Evolutionary conservation across 1,139 yeast species (phyloP), one percentile per base, ranked within the genome.

Genomic region (Pichia sp.): DNA sequence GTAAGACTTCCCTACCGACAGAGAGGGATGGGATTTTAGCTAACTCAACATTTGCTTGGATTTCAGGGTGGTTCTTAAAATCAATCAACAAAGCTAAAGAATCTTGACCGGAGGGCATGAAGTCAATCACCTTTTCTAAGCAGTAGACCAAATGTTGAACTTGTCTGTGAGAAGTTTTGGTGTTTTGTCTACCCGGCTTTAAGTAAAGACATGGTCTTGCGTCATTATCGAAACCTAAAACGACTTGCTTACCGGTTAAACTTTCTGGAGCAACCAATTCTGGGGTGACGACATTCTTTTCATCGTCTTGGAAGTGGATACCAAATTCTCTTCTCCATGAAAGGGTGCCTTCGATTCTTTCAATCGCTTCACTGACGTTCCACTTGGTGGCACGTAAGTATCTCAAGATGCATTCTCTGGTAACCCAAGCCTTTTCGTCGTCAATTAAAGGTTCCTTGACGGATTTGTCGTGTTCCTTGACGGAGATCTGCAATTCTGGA

Each of bases 21-120:
- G 85, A 77, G 33, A 93, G 73, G 1, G 96, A 90, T 4, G 99
- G 99, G 42, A 89, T 77, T 65, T 87, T 89, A 40, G 79, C 70
- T 11, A 77, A 71, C 46, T 69, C 77, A 60, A 67, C 82, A 65
- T 67, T 76, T 10, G 62, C 56, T n/a, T 61, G 61, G 51, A 66
- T 73, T 51, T 73, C 81, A 1, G 73, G 71, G 54, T 81, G 78
- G 35, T 80, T 84, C 66, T 90, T 88, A 67, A 91, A 93, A 67
- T 93, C 98, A 54, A 91, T 91, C 55, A 93, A 71, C 47, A 93
- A 69, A 1, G 97, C 96, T 45, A 91, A 72, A 31, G 93, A 85
- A 62, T 90, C 98, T 67, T 91, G 98, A 9, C 98, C 98, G 1
- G 90, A 79, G 3, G 97, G 97, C 97, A 91, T 91, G 66, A 81